Percentiles rank a stretch among this genome's conserved stretches.
Conservation (phyloP, 2,329 filamentous ascomycete species). For the Colletotrichum liriopes region DNA sequence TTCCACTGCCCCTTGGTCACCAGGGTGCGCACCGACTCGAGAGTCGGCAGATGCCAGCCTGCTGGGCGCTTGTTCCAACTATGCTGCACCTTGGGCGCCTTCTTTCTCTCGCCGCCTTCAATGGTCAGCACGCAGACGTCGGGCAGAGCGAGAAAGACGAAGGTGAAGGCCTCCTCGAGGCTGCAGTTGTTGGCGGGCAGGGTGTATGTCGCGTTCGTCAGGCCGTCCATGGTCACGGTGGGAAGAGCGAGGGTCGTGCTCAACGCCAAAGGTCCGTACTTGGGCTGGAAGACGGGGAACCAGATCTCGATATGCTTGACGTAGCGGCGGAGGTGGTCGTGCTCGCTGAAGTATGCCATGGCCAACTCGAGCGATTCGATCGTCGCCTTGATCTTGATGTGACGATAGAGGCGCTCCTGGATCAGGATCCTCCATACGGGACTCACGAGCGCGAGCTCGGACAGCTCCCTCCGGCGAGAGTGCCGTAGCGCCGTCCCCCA, state of each 20-base stretch:
- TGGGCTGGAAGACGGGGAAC: slow-evolving; percentile 81
- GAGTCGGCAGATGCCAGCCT: slow-evolving; percentile 58
- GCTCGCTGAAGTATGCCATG: slow-evolving; percentile 71
- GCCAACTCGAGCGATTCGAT: slow-evolving; percentile 73
- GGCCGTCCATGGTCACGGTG: slow-evolving; percentile 68
- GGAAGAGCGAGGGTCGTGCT: slow-evolving; percentile 64
- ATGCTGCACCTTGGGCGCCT: slow-evolving; percentile 75
- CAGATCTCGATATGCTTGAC: slow-evolving; percentile 83
- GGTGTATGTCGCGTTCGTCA: slow-evolving; percentile 72
- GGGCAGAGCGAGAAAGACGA: slow-evolving; percentile 72
- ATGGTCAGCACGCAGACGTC: slow-evolving; percentile 78
- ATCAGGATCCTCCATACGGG: slow-evolving; percentile 77
- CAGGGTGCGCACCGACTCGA: slow-evolving; percentile 75
- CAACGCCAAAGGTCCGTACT: slow-evolving; percentile 60
- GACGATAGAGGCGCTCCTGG: slow-evolving; percentile 81
- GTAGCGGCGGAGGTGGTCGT: slow-evolving; percentile 73
- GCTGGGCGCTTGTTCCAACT: slow-evolving; percentile 45
- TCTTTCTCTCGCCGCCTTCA: slow-evolving; percentile 84
- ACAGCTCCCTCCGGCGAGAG: slow-evolving; percentile 77
- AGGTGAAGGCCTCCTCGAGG: slow-evolving; percentile 78
- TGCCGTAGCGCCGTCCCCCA: slow-evolving; percentile 78
- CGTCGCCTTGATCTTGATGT: slow-evolving; percentile 83
- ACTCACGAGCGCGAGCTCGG: slow-evolving; percentile 75
- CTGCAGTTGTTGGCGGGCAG: slow-evolving; percentile 78
- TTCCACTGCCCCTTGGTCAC: slow-evolving; percentile 86